Base-by-base conservation (phyloP, 2,329 filamentous ascomycete species). In the Monosporascus sp. region DNA sequence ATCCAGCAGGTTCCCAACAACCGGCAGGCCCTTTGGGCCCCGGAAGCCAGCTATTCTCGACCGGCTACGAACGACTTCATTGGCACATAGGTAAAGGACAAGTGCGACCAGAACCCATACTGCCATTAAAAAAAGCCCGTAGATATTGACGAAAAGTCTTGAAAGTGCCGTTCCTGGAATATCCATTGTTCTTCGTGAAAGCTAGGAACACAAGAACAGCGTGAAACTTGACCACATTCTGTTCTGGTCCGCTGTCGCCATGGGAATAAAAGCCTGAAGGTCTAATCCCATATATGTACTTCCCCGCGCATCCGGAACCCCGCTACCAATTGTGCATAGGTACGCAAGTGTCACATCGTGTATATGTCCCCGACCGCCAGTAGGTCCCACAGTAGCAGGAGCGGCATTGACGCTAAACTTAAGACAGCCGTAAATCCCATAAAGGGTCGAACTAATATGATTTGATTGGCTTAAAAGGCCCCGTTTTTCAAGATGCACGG, bases 1-100 rank as follows among this genome's bases (percentile, higher is more conserved):
- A 60, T 86, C 79, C 1, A 85, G 62, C 4, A 87, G 70, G 56
- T 83, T 87, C 5, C 85, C 85, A 59, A 88, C 83, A 8, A 87
- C 48, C 1, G 65, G 65, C 59, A 61, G 65, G 4, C 65, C 65
- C 43, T 47, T 59, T 0, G 65, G 65, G 6, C 64, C 63, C 6
- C 53, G 54, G 44, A 67, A 54, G 2, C 65, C 65, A 1, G 59
- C 54, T 15, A 67, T 61, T 49, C 64, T 58, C 9, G 60, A 54
- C n/a, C 57, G 54, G 14, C 50, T 48, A 6, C 64, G 62, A 41
- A 58, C 38, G n/a, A 63, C 39, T 47, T 67, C 65, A 54, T 65
- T 67, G 14, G 48, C 57, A 36, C 62, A 37, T 27, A 67, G 44
- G 47, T 60, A 64, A 18, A 65, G 27, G 7, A 44, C 37, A 3